A percentile compares a stretch with the other conserved stretches of the same genome.
These are phyloP conservation scores for Chrysosporium queenslandicum DNA, from an alignment of 2,329 filamentous ascomycete species.

Conservation along the genomic window DNA sequence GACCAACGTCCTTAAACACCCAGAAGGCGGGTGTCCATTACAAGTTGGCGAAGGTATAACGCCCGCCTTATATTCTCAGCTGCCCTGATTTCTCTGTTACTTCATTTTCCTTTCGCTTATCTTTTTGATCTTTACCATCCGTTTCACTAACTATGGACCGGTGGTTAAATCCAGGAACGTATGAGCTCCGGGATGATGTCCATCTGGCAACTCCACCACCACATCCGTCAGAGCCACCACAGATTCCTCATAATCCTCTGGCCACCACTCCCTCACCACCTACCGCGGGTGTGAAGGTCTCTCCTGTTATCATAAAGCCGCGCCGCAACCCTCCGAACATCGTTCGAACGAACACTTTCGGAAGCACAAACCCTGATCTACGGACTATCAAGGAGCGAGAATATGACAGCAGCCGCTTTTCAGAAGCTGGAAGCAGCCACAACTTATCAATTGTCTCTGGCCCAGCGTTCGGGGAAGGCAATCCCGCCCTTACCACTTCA, in stretches of 20 bases:
- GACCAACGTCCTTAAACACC: slow-evolving; percentile 76
- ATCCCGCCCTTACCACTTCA: slow-evolving; percentile 57
- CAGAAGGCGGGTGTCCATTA: slow-evolving; percentile 76
- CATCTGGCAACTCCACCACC: slow-evolving; percentile 88
- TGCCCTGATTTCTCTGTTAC: neutral
- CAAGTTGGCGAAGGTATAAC: slow-evolving; percentile 78
- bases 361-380: slow-evolving; percentile 30
- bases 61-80: neutral
- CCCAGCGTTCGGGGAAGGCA: slow-evolving; percentile 77
- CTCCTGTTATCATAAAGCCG: slow-evolving; percentile 62
- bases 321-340: slow-evolving; percentile 38
- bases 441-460: slow-evolving; percentile 24
- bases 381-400: slow-evolving; percentile 47
- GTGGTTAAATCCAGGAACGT: slow-evolving; percentile 54
- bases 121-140: neutral
- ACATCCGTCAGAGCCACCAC: slow-evolving; percentile 84
- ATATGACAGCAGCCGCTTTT: slow-evolving; percentile 50
- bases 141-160: neutral
- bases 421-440: slow-evolving; percentile 40
- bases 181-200: slow-evolving; percentile 80
- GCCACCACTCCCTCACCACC: slow-evolving; percentile 77
- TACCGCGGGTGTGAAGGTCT: slow-evolving; percentile 72
- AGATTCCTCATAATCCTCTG: slow-evolving; percentile 81
- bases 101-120: neutral
- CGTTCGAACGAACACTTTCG: slow-evolving; percentile 46